Percentiles rank a stretch among this genome's conserved stretches.
Evolutionary conservation across 352 stramenopile species (phyloP).

Genomic region (Pythium insidiosum): DNA sequence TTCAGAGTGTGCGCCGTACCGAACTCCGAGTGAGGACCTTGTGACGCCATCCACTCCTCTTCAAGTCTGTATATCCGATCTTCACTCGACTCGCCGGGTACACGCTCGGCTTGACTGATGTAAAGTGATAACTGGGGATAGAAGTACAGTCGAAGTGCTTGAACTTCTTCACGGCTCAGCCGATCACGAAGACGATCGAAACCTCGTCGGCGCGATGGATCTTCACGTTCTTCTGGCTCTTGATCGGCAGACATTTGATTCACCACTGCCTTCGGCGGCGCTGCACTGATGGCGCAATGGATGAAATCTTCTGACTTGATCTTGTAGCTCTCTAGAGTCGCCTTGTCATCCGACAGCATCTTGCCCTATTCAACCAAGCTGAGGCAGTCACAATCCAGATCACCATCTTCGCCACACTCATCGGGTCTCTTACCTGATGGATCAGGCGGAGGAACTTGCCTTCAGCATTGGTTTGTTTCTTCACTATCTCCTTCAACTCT

Average conservation of each 20-base stretch:
- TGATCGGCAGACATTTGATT: constrained; percentile 54
- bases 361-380: constrained; percentile 32
- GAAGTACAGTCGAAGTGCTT: constrained; percentile 79
- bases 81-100: constrained; percentile 72
- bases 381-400: too few species aligned
- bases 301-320: constrained; percentile 82
- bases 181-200: constrained; percentile 78
- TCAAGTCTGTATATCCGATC: constrained; percentile 85
- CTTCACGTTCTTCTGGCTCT: constrained; percentile 51
- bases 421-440: constrained; percentile 33
- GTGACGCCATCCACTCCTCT: constrained; percentile 84
- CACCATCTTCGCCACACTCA: too few species aligned
- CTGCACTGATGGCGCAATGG: constrained; percentile 78
- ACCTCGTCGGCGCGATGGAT: constrained; percentile 40
- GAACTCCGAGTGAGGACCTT: constrained; percentile 84
- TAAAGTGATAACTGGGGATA: constrained; percentile 81
- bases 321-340: constrained; percentile 61
- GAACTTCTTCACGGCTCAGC: constrained; percentile 80
- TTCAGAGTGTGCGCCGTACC: constrained; percentile 33
- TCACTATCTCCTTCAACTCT: constrained; percentile 70
- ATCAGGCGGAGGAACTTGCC: constrained; percentile 83
- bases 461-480: constrained; percentile 64
- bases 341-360: constrained; percentile 81
- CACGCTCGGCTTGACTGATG: constrained; percentile 72
- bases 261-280: constrained; percentile 65